Evolutionary conservation across 805 yeast species (phyloP), one percentile per base, ranked within the genome.

Genomic region (Saccharomycopsis sp.): DNA sequence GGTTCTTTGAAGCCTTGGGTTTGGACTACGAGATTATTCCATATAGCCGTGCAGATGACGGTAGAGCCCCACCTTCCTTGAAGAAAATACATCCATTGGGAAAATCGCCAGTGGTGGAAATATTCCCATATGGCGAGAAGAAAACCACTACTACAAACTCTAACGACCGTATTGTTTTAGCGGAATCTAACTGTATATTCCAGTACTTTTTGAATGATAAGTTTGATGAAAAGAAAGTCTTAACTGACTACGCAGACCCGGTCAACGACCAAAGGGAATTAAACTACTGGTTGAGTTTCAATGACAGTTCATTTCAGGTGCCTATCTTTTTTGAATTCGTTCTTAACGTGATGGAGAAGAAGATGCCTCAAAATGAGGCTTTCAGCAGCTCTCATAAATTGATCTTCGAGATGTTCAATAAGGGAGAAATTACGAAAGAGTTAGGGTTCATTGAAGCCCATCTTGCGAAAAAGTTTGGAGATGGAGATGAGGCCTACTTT

Each of bases 221-320:
- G 60, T 84, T 77, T 65, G 89, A 85, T 64, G 65, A 67, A 22
- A 63, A 67, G 1, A 68, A 73, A 14, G 71, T 67, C 20, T 70
- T 83, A 56, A 67, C 63, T 7, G 78, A 81, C 51, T 29, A 29
- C 38, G 38, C 38, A 29, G 38, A 29, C 12, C 38, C 38, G 38
- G 75, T 68, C 5, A 73, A 74, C 3, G 81, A 78, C 22, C 69
- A 70, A 52, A 76, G 77, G 19, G 60, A 69, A 47, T 76, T 81
- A 41, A 79, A 78, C 59, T 85, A 79, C 66, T 83, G 71, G 62
- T 69, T 81, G 51, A 81, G 81, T 65, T 82, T 78, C 64, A 68
- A 79, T 15, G 93, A 87, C 68, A 87, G 84, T 0, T 76, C 87
- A 20, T 67, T 86, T 17, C 84, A 80, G 67, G 81, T 82, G 3